Conservation (phyloP, 169 alveolate genomes). For the Cryptosporidium meleagridis region DNA sequence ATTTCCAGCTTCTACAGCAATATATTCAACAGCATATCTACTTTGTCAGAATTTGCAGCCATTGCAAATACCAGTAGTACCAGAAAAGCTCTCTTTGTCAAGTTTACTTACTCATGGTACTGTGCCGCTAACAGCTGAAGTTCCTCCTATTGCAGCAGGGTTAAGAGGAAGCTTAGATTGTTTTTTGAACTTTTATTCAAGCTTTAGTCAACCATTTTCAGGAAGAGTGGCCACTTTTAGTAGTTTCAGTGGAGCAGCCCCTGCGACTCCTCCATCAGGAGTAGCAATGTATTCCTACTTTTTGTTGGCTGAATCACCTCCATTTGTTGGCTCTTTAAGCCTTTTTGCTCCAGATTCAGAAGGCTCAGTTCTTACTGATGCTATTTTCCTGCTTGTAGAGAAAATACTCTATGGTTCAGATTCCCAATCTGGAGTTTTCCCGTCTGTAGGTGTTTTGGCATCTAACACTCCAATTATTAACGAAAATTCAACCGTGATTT, state of each 20-base stretch:
- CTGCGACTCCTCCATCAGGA: constrained; percentile 63
- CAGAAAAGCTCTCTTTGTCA: constrained; percentile 34
- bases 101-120: constrained; percentile 19
- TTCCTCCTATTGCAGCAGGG: constrained; percentile 61
- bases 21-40: constrained; percentile 33
- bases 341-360: constrained; percentile 48
- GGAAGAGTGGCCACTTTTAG: constrained; percentile 67
- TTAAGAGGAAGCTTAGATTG: constrained; percentile 53
- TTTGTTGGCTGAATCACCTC: constrained; percentile 55
- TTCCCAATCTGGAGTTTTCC: constrained; percentile 60
- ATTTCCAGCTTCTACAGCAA: constrained; percentile 32
- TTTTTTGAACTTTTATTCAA: constrained; percentile 43
- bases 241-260: constrained; percentile 70
- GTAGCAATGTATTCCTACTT: constrained; percentile 55
- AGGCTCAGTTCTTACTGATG: constrained; percentile 33
- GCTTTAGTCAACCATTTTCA: constrained; percentile 49
- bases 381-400: constrained; percentile 26
- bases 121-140: constrained; percentile 43
- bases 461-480: constrained; percentile 6
- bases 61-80: constrained; percentile 13
- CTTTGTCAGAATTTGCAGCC: constrained; percentile 68
- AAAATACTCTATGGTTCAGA: constrained; percentile 47
- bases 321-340: constrained; percentile 35
- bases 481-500: constrained; percentile 27
- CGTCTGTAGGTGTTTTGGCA: constrained; percentile 62